Percentiles rank a stretch among this genome's conserved stretches.
These are phyloP conservation scores for Yarrowia deformans DNA, from an alignment of 805 yeast species.

Conservation along the genomic window DNA sequence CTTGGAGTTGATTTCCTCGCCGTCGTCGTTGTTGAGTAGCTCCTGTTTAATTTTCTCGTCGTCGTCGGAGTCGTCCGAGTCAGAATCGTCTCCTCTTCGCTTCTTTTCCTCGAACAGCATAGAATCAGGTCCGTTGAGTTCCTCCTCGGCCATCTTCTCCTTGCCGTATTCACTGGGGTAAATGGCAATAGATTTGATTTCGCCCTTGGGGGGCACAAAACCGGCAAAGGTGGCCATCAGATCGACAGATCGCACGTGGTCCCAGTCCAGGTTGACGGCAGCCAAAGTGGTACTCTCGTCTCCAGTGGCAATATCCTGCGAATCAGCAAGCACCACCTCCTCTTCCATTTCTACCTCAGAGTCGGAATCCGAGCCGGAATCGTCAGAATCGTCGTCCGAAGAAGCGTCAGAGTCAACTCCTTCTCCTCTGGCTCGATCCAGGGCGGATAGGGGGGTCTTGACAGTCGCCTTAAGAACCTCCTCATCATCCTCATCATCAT, in stretches of 20 bases:
- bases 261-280: constrained; percentile 97
- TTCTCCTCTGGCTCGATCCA: constrained; percentile 53
- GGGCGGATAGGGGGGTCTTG: constrained; percentile 7
- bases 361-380: constrained; percentile 40
- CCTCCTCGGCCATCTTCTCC: constrained; percentile 88
- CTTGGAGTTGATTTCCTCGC: constrained; percentile 84
- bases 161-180: constrained; percentile 94
- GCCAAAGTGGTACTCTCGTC: constrained; percentile 86
- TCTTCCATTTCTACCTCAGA: constrained; percentile 41
- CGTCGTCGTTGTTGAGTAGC: constrained; percentile 80
- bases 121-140: constrained; percentile 88
- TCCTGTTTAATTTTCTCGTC: constrained; percentile 70
- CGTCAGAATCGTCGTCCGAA: constrained; percentile 42
- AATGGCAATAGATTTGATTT: constrained; percentile 70
- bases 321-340: constrained; percentile 43
- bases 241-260: constrained; percentile 85
- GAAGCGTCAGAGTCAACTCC: constrained; percentile 44
- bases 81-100: constrained; percentile 48
- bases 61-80: constrained; percentile 41
- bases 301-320: constrained; percentile 75
- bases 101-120: constrained; percentile 69
- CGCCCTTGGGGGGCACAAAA: constrained; percentile 80
- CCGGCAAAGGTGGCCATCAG: constrained; percentile 80
- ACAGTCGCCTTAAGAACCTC: constrained; percentile 38
- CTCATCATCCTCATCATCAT: constrained; percentile 41